Evolutionary conservation across 176 grass and related monocot species (phyloP).

Genomic region (Carex pumila): DNA sequence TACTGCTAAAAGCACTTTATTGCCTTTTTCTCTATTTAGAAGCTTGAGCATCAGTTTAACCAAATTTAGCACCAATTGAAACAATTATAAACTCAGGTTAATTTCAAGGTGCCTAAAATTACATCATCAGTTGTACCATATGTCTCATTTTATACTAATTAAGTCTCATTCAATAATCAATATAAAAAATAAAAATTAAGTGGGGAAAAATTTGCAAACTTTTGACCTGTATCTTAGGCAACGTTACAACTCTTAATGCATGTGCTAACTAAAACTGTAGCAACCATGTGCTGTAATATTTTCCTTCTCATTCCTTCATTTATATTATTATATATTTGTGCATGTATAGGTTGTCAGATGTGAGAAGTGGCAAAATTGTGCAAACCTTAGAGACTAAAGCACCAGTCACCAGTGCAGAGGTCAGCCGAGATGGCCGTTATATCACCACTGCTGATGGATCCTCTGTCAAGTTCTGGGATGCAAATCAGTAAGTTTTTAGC

Average conservation of each 20-base stretch:
- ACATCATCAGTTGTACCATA: neutral
- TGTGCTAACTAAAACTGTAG: neutral
- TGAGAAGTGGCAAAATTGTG: slow-evolving; percentile 83
- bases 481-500: slow-evolving; percentile 55
- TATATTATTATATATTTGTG: neutral
- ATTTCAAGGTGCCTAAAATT: neutral
- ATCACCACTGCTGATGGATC: slow-evolving; percentile 95
- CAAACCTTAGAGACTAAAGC: slow-evolving; percentile 96
- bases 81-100: neutral
- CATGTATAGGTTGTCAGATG: slow-evolving; percentile 74
- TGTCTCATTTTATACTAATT: neutral
- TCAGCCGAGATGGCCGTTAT: slow-evolving; percentile 88
- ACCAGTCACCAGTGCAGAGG: slow-evolving; percentile 88
- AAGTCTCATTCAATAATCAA: neutral
- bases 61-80: neutral
- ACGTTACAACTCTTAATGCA: neutral
- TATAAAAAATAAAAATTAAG: neutral
- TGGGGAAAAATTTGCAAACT: neutral
- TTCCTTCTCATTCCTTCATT: neutral
- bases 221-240: neutral
- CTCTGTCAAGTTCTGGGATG: slow-evolving; percentile 95
- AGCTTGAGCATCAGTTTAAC: neutral
- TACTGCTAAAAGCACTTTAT: too few species aligned
- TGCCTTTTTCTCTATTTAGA: too few species aligned
- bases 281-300: neutral